Conservation (phyloP, 2,329 filamentous ascomycete species). For the Cladosporium velox region DNA sequence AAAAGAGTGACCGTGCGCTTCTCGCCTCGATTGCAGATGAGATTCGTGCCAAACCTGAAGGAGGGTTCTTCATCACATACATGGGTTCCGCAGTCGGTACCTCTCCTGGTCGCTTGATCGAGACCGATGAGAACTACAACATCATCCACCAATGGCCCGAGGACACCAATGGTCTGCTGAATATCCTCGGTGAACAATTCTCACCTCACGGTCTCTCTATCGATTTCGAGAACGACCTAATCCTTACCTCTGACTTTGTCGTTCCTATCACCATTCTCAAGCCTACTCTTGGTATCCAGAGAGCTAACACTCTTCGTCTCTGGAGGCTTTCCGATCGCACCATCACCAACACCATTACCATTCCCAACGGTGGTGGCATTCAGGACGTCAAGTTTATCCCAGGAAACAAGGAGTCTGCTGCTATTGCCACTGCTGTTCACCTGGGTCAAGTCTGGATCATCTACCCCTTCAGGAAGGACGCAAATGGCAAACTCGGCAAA, state of each 20-base stretch:
- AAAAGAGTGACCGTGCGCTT: slow-evolving; percentile 61
- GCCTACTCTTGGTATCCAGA: slow-evolving; percentile 56
- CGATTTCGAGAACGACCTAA: slow-evolving; percentile 59
- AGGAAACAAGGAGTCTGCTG: slow-evolving; percentile 59
- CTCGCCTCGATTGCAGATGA: slow-evolving; percentile 63
- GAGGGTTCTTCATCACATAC: slow-evolving; percentile 63
- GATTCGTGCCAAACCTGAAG: slow-evolving; percentile 64
- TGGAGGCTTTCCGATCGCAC: slow-evolving; percentile 57
- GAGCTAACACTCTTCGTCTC: slow-evolving; percentile 60
- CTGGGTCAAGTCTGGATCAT: slow-evolving; percentile 66
- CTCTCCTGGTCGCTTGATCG: slow-evolving; percentile 60
- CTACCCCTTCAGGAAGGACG: slow-evolving; percentile 60
- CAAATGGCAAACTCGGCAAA: slow-evolving; percentile 49
- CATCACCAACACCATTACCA: slow-evolving; percentile 63
- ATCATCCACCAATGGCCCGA: slow-evolving; percentile 65
- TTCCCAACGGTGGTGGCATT: slow-evolving; percentile 61
- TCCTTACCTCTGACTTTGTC: slow-evolving; percentile 64
- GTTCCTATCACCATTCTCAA: slow-evolving; percentile 63
- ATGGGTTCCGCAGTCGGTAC: slow-evolving; percentile 63
- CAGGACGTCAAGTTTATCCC: slow-evolving; percentile 69
- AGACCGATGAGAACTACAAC: slow-evolving; percentile 61
- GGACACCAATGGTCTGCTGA: slow-evolving; percentile 55
- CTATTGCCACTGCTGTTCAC: slow-evolving; percentile 61
- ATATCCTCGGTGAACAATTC: slow-evolving; percentile 62
- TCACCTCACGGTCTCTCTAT: slow-evolving; percentile 61